These are phyloP conservation scores for Plantago coronopus DNA, from an alignment of 305 asterid genomes.

Conservation along the genomic window DNA sequence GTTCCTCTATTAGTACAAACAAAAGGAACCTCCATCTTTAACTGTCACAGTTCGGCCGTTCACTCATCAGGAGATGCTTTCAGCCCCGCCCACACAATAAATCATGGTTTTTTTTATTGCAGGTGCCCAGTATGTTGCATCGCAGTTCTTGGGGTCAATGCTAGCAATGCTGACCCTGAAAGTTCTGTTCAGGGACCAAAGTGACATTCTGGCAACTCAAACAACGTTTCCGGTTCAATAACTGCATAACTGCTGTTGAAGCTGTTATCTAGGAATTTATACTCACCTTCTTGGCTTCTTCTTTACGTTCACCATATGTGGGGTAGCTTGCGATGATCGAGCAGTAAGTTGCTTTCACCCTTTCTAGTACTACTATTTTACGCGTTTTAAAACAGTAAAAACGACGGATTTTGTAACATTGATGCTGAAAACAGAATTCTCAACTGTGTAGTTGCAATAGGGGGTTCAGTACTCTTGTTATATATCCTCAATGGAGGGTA, in stretches of 20 bases:
- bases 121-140: constrained; percentile 42
- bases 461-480: constrained; percentile 36
- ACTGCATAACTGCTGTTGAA: constrained; percentile 42
- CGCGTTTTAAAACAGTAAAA: not conserved
- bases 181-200: constrained; percentile 36
- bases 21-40: too few species aligned
- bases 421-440: constrained; percentile 30
- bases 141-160: constrained; percentile 41
- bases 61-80: too few species aligned
- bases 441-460: constrained; percentile 45
- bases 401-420: constrained; percentile 8
- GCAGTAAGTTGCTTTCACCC: constrained; percentile 23
- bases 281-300: constrained; percentile 42
- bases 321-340: constrained; percentile 47
- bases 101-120: too few species aligned
- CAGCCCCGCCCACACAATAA: too few species aligned
- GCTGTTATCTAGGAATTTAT: constrained; percentile 48
- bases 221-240: constrained; percentile 37
- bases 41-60: too few species aligned
- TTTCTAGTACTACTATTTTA: not conserved
- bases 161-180: constrained; percentile 45
- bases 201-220: constrained; percentile 31
- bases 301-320: constrained; percentile 40
- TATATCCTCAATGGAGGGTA: constrained; percentile 45
- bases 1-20: too few species aligned